Base-by-base conservation (phyloP, 2,329 filamentous ascomycete species). In the Gaeumannomyces tritici region DNA sequence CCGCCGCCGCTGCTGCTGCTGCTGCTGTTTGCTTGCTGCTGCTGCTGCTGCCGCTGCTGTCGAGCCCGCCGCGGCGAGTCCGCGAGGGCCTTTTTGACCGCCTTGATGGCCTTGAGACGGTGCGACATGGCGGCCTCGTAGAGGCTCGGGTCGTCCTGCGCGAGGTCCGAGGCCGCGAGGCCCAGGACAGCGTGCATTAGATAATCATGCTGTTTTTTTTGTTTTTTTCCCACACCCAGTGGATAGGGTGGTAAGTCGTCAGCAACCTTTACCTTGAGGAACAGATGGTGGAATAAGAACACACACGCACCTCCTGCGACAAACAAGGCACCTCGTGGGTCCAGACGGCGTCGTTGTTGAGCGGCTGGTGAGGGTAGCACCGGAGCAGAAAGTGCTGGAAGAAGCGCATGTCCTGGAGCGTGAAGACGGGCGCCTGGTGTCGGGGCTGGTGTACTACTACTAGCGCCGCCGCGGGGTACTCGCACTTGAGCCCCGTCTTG, bases 171-270 rank as follows among this genome's bases (percentile, higher is more conserved):
- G 35, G 88, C 88, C 1, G 87, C 80, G 64, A 89, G 80, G 15
- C 86, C 86, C 0, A 89, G 79, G 60, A 90, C 86, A 5, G 87
- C 85, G 70, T 90, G 87, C 82, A 90, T 89, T 12, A 89, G 77
- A 64, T 85, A 88, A 62, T 87, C 83, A 66, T 88, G 80, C 80
- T 86, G 63, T 62, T 27, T 55, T 35, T 35, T 33, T 33, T 33
- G 31, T n/a, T n/a, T n/a, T n/a, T n/a, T n/a, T n/a, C n/a, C n/a
- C n/a, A n/a, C n/a, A n/a, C n/a, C n/a, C n/a, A n/a, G n/a, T n/a
- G n/a, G n/a, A n/a, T n/a, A n/a, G n/a, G n/a, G n/a, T n/a, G n/a
- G n/a, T n/a, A n/a, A n/a, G n/a, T n/a, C n/a, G n/a, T n/a, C n/a
- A n/a, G n/a, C n/a, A n/a, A n/a, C n/a, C n/a, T n/a, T n/a, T n/a